These are phyloP conservation scores for Lichtheimia ornata DNA, from an alignment of 371 early-diverging fungal species.

Conservation along the genomic window DNA sequence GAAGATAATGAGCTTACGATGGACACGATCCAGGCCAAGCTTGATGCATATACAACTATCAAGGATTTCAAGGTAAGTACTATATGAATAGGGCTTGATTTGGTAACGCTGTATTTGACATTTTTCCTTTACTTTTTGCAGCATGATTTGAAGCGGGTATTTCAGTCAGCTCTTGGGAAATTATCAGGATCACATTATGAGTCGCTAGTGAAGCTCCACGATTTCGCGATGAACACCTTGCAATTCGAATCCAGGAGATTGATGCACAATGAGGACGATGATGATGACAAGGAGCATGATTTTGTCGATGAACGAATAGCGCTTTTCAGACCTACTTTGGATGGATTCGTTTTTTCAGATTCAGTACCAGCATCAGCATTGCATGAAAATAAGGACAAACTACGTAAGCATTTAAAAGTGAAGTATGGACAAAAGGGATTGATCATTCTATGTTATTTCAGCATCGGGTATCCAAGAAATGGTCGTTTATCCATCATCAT, in stretches of 20 bases:
- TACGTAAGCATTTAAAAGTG: constrained; percentile 23
- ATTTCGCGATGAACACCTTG: constrained; percentile 11
- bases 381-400: constrained; percentile 1
- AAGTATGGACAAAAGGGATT: neutral
- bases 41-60: constrained; percentile 7
- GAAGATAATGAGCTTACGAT: neutral
- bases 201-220: constrained; percentile 7
- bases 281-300: neutral
- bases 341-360: constrained; percentile 48
- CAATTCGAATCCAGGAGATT: constrained; percentile 16
- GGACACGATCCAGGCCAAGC: constrained; percentile 5
- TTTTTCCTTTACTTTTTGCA: neutral
- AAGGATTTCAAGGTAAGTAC: constrained; percentile 11
- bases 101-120: neutral
- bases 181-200: constrained; percentile 4
- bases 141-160: constrained; percentile 16
- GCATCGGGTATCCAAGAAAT: constrained; percentile 37
- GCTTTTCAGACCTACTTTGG: constrained; percentile 42
- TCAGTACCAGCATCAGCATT: constrained; percentile 11
- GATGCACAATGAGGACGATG: neutral
- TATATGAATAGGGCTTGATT: neutral
- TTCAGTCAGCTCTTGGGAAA: constrained; percentile 9
- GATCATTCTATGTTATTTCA: constrained; percentile 6
- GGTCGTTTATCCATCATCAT: constrained; percentile 31
- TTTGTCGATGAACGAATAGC: constrained; percentile 10